Conservation (phyloP, 805 yeast species). For the Barnettozyma californica region DNA sequence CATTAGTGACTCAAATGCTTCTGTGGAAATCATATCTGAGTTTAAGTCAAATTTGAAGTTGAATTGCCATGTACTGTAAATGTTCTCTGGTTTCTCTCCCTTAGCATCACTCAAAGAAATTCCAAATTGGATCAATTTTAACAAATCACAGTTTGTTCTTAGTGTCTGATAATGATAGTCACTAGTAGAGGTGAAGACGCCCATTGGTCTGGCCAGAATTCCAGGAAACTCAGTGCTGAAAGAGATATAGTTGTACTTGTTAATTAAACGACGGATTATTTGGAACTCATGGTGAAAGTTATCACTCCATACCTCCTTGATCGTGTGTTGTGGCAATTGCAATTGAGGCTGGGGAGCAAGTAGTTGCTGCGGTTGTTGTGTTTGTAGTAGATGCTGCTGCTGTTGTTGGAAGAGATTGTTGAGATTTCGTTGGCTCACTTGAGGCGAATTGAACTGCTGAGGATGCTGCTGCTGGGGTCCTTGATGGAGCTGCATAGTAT, state of each 20-base stretch:
- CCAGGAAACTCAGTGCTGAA: constrained; percentile 95
- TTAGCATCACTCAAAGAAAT: constrained; percentile 63
- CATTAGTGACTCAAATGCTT: constrained; percentile 70
- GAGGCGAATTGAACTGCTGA: constrained; percentile 7
- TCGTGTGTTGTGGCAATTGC: constrained; percentile 26
- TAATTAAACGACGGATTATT: constrained; percentile 52
- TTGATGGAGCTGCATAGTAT: constrained; percentile 11
- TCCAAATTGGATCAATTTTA: constrained; percentile 83
- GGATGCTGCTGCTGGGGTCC: constrained; percentile 5
- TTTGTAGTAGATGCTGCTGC: constrained; percentile 12
- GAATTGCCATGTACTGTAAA: constrained; percentile 90
- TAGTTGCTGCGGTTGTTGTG: constrained; percentile 10
- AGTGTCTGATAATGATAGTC: constrained; percentile 96
- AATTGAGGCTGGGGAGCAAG: constrained; percentile 16
- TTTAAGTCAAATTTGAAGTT: constrained; percentile 78
- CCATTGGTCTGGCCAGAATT: constrained; percentile 92
- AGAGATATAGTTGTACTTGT: constrained; percentile 52
- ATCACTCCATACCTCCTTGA: constrained; percentile 70
- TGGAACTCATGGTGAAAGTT: constrained; percentile 66
- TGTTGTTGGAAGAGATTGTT: constrained; percentile 14
- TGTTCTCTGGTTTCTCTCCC: constrained; percentile 64
- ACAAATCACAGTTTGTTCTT: constrained; percentile 83
- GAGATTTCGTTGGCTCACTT: constrained; percentile 4
- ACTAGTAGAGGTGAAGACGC: constrained; percentile 79
- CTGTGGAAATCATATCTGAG: constrained; percentile 81